Base-by-base conservation (phyloP, 768 basidiomycete genomes). In the Asterophora parasitica region DNA sequence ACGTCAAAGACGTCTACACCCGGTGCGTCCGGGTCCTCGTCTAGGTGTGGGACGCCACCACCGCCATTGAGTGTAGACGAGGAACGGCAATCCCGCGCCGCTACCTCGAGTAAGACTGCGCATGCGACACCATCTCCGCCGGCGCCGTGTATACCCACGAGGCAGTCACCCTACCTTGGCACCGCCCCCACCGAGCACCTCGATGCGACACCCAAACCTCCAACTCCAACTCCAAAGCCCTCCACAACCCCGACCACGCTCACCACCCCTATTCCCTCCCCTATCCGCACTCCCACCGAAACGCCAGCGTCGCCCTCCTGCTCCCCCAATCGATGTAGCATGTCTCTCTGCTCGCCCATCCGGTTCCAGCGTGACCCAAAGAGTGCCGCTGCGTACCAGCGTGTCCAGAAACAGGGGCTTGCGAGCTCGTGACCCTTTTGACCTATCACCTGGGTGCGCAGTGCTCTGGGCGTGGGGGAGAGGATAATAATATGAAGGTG, bases 301-400 rank as follows among this genome's bases (percentile, higher is more conserved):
- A 23, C 23, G 6, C 23, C 23, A n/a, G n/a, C n/a, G 23, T 6
- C 23, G 23, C 23, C 23, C 6, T 32, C 43, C 15, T 44, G 42
- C 3, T 26, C 42, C 2, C 44, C 34, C 0, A 34, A 7, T 13
- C 19, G 37, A 6, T 49, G 40, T 26, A 17, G 38, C 10, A 44
- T 39, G 19, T 34, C 47, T 1, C 19, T 52, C 4, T 43, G 33
- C 19, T 32, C 51, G 1, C 46, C 51, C 1, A 42, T 46, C 2
- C 47, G 42, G 1, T 48, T 44, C 35, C 43, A 50, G 44, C 49
- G 39, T 27, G 47, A 48, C 30, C 2, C 9, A 3, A 48, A 48
- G 43, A 37, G n/a, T 31, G 10, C 15, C 19, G n/a, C 42, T 20
- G 42, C n/a, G n/a, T 40, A 40, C 39, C 39, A 40, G 26, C 23